Conservation (phyloP, 1,284 basidiomycete genomes). For the Wallemia ichthyophaga region DNA sequence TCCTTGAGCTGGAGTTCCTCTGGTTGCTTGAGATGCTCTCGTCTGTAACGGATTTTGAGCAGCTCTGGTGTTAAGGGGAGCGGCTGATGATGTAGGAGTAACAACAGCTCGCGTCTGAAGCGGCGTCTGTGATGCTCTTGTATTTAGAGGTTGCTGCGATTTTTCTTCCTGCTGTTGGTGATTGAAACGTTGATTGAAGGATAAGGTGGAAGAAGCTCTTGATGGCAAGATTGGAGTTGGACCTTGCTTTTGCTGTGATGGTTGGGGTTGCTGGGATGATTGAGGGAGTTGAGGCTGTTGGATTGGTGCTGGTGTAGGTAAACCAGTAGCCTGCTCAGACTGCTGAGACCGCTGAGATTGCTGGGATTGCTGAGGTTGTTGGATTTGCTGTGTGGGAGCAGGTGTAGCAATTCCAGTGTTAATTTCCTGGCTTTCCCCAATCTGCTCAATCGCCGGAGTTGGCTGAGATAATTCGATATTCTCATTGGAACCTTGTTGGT, state of each 20-base stretch:
- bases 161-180: background rate
- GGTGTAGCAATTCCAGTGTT: background rate
- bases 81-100: background rate
- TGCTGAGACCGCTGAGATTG: background rate
- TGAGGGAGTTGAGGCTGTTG: no score
- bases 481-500: background rate
- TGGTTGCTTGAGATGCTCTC: background rate
- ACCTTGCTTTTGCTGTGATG: background rate
- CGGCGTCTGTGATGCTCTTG: background rate
- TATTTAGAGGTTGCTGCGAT: background rate
- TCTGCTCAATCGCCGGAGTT: background rate
- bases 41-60: background rate
- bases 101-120: no score
- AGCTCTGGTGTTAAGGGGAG: background rate
- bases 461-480: no score
- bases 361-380: no score
- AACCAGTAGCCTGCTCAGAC: no score
- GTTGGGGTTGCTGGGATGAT: no score
- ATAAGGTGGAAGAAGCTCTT: background rate
- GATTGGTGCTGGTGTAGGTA: no score
- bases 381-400: background rate
- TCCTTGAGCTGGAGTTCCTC: background rate
- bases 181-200: background rate
- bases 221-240: background rate
- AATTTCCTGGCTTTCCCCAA: background rate